Evolutionary conservation across 441 rosid species (phyloP).

Genomic region (Syzygium malaccense): DNA sequence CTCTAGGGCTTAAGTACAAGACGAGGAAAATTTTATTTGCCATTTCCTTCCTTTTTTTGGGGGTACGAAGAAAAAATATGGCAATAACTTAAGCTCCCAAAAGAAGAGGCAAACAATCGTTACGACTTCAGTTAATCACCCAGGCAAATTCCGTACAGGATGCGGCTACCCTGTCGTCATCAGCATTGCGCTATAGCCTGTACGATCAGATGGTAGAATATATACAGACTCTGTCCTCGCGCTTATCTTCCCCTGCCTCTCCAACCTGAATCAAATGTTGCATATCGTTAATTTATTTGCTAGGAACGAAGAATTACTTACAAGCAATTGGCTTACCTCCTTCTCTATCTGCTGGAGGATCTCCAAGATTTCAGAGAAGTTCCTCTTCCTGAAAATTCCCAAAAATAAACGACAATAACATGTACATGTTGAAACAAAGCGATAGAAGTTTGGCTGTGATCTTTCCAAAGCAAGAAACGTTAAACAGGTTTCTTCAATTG

Average conservation of each 20-base stretch:
- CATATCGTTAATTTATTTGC: neutral
- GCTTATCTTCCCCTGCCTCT: slow-evolving; percentile 34
- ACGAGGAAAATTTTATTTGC: neutral
- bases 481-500: neutral
- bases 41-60: neutral
- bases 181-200: neutral
- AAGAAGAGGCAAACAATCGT: neutral
- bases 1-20: neutral
- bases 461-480: neutral
- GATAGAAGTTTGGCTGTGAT: neutral
- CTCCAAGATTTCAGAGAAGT: slow-evolving; percentile 60
- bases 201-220: slow-evolving; percentile 9
- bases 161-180: neutral
- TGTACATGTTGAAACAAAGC: neutral
- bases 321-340: slow-evolving; percentile 45
- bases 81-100: neutral
- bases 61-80: neutral
- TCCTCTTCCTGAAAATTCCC: slow-evolving; percentile 57
- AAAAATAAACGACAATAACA: neutral
- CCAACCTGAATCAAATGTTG: slow-evolving; percentile 38
- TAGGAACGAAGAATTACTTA: neutral
- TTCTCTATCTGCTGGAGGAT: slow-evolving; percentile 51
- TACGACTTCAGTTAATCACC: neutral
- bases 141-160: neutral
- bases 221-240: slow-evolving; percentile 28